Evolutionary conservation across 768 basidiomycete species (phyloP).

Genomic region (Lactifluus hygrophoroides): DNA sequence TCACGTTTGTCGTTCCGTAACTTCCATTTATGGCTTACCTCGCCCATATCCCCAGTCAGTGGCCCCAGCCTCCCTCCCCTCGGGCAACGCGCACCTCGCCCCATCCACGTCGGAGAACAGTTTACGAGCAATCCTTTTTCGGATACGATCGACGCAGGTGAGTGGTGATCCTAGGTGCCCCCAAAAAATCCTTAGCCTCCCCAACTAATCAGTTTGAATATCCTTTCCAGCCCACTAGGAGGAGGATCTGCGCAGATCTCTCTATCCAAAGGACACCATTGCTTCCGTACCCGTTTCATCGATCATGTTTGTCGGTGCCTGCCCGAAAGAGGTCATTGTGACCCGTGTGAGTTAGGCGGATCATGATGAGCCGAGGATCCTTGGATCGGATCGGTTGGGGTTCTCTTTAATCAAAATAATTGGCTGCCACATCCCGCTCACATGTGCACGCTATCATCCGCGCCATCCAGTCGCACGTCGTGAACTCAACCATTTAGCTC

Average conservation of each 20-base stretch:
- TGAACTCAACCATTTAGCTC: neutral
- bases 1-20: neutral
- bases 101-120: neutral
- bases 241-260: neutral
- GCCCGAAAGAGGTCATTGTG: neutral
- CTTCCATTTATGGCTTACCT: neutral
- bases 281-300: neutral
- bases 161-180: too few relatives aligned
- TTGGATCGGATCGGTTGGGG: neutral
- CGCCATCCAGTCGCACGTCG: neutral
- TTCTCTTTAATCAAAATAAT: neutral
- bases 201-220: too few relatives aligned
- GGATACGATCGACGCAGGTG: neutral
- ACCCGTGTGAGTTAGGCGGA: neutral
- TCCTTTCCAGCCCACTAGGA: too few relatives aligned
- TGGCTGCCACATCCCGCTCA: neutral
- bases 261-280: neutral
- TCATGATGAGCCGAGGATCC: neutral
- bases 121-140: neutral
- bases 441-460: neutral
- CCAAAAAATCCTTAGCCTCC: too few relatives aligned
- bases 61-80: neutral
- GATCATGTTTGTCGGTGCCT: neutral
- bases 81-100: too few relatives aligned
- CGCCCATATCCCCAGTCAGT: slow-evolving; percentile 4